Evolutionary conservation across 2,329 filamentous ascomycete species (phyloP).

Genomic region (Nigrospora oryzae): DNA sequence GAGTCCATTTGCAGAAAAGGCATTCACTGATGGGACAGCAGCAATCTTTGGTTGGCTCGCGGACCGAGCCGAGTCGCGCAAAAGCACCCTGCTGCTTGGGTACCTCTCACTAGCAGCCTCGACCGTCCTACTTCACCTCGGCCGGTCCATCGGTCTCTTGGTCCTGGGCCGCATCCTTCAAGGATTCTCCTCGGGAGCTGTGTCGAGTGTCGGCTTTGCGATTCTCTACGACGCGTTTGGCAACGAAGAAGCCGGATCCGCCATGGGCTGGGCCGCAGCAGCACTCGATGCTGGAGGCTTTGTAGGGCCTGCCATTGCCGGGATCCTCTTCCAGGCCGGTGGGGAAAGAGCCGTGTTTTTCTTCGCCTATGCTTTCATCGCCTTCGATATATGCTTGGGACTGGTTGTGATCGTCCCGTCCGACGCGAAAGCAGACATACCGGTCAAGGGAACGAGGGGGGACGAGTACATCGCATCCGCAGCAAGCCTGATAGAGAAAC

Average conservation of each 20-base stretch:
- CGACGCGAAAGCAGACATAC: neutral
- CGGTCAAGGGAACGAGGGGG: no score
- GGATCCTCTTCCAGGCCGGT: constrained; percentile 5
- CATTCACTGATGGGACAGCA: neutral
- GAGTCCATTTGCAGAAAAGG: neutral
- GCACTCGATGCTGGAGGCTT: constrained; percentile 5
- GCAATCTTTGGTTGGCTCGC: constrained; percentile 16
- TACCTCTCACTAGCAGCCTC: constrained; percentile 2
- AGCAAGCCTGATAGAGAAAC: neutral
- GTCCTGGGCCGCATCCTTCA: constrained; percentile 7
- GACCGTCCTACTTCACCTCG: constrained; percentile 7
- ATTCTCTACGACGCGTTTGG: constrained; percentile 7
- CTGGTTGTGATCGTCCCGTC: constrained; percentile 1
- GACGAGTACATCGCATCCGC: neutral
- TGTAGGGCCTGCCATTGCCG: constrained; percentile 7
- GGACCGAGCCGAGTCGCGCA: constrained; percentile 4
- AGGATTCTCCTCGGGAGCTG: constrained; percentile 7
- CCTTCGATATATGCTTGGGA: constrained; percentile 1
- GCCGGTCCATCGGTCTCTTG: constrained; percentile 4
- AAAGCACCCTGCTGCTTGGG: constrained; percentile 4
- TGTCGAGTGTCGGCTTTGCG: constrained; percentile 7
- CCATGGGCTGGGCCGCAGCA: constrained; percentile 7
- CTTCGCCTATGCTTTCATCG: constrained; percentile 2
- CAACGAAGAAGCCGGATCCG: constrained; percentile 3
- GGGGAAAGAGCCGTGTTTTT: constrained; percentile 5